A percentile compares a stretch with the other conserved stretches of the same genome.
Evolutionary conservation across 2,329 filamentous ascomycete species (phyloP).

Genomic region (Elsinoe ampelina): DNA sequence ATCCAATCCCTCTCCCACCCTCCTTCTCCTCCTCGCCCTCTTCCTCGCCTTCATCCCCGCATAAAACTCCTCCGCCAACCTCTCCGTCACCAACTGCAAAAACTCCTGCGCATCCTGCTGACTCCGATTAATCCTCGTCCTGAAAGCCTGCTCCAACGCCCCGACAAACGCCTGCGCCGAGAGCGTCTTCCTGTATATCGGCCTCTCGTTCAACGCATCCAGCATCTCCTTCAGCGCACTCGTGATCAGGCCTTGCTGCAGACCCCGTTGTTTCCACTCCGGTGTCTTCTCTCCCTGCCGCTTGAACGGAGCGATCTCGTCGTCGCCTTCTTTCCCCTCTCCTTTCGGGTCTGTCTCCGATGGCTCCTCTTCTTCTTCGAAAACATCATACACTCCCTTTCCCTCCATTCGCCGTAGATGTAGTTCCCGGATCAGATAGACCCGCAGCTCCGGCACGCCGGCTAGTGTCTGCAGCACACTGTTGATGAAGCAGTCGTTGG

Average conservation of each 20-base stretch:
- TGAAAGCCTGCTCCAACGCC: slow-evolving; percentile 76
- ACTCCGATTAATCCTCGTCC: slow-evolving; percentile 80
- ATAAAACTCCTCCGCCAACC: slow-evolving; percentile 88
- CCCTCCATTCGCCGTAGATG: slow-evolving; percentile 76
- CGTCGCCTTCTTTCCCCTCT: slow-evolving; percentile 24
- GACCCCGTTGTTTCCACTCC: slow-evolving; percentile 43
- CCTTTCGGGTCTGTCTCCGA: slow-evolving; percentile 54
- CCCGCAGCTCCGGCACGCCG: slow-evolving; percentile 75
- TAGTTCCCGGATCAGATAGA: slow-evolving; percentile 87
- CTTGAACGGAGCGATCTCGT: slow-evolving; percentile 50
- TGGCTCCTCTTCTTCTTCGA: slow-evolving; percentile 24
- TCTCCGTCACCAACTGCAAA: slow-evolving; percentile 83
- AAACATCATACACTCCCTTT: slow-evolving; percentile 57
- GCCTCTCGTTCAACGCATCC: slow-evolving; percentile 84
- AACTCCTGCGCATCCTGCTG: slow-evolving; percentile 99
- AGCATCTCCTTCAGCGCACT: slow-evolving; percentile 84
- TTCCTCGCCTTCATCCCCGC: slow-evolving; percentile 66
- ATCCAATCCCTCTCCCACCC: background rate
- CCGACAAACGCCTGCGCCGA: slow-evolving; percentile 76
- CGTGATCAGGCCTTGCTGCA: slow-evolving; percentile 78
- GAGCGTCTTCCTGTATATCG: slow-evolving; percentile 88
- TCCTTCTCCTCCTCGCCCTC: slow-evolving; percentile 36
- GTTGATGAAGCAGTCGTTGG: slow-evolving; percentile 81
- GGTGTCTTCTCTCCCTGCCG: slow-evolving; percentile 38
- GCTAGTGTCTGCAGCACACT: slow-evolving; percentile 89